Conservation (phyloP, 108 stramenopile species). For the Cyclostephanos invisitatus region DNA sequence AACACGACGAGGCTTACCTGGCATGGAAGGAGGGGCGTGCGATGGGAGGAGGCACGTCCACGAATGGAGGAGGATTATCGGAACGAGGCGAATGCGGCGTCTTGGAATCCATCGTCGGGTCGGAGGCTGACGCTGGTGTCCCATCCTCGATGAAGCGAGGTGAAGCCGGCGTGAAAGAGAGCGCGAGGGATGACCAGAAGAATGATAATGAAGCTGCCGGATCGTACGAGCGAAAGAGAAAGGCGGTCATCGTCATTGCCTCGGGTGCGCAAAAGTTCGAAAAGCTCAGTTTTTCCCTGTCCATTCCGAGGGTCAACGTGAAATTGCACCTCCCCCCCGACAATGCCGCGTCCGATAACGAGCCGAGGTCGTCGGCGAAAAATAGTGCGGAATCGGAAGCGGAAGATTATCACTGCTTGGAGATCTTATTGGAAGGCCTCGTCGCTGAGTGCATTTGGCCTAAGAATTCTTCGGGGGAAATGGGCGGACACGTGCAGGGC, state of each 20-base stretch:
- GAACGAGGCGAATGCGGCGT: not conserved
- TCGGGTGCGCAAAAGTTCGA: constrained; percentile 65
- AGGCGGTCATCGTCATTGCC: constrained; percentile 65
- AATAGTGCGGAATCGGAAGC: not conserved
- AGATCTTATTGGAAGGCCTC: constrained; percentile 60
- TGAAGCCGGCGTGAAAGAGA: not conserved
- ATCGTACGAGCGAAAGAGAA: constrained; percentile 33
- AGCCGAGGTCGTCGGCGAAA: not conserved
- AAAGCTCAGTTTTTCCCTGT: constrained; percentile 63
- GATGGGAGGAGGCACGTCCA: not conserved
- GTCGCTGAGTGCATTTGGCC: constrained; percentile 82
- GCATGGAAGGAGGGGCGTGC: constrained; percentile 40
- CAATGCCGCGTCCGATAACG: not conserved
- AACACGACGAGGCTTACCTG: constrained; percentile 33
- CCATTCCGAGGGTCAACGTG: constrained; percentile 50
- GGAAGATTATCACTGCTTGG: constrained; percentile 48
- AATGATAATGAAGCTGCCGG: constrained; percentile 6
- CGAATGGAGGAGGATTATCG: not conserved
- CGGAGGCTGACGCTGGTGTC: not conserved
- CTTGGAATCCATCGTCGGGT: not conserved
- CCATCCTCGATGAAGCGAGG: not conserved
- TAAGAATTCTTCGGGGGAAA: constrained; percentile 44
- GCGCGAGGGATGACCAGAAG: not conserved
- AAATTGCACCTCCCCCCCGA: constrained; percentile 49
- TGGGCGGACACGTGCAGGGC: constrained; percentile 63